Percentiles rank a stretch among this genome's conserved stretches.
Conservation (phyloP, 1,284 basidiomycete species). For the Ceratobasidium sp. region DNA sequence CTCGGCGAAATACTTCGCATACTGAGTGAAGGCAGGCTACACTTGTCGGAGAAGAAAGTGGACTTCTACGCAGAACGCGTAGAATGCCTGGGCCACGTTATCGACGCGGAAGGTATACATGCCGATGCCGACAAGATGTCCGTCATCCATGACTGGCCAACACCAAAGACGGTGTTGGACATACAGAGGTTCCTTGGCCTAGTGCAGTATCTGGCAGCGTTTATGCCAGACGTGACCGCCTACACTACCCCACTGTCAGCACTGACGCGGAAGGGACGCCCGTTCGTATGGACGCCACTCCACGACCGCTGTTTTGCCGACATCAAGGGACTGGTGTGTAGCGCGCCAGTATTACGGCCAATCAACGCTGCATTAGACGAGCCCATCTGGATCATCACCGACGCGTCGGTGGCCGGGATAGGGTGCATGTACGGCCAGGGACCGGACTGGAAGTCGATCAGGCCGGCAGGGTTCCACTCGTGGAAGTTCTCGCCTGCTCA, state of each 20-base stretch:
- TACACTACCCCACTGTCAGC: slow-evolving; percentile 49
- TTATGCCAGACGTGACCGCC: slow-evolving; percentile 50
- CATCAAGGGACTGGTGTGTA: slow-evolving; percentile 52
- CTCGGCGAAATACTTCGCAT: slow-evolving; percentile 52
- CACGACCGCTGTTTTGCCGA: slow-evolving; percentile 54
- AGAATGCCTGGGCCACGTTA: slow-evolving; percentile 53
- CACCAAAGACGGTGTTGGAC: slow-evolving; percentile 53
- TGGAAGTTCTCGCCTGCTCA: slow-evolving; percentile 4
- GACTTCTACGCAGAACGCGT: slow-evolving; percentile 50
- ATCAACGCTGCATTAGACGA: slow-evolving; percentile 44
- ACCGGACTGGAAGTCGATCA: neutral
- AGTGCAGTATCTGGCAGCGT: slow-evolving; percentile 54
- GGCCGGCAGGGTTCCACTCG: slow-evolving; percentile 9
- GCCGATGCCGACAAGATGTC: slow-evolving; percentile 51
- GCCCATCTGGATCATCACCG: slow-evolving; percentile 42
- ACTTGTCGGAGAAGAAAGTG: slow-evolving; percentile 51
- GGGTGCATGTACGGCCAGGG: slow-evolving; percentile 23
- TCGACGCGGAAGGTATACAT: slow-evolving; percentile 52
- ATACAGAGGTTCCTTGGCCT: slow-evolving; percentile 58
- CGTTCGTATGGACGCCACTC: slow-evolving; percentile 53
- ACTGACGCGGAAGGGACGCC: slow-evolving; percentile 45
- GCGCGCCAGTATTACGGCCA: slow-evolving; percentile 50
- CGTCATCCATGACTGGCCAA: slow-evolving; percentile 40
- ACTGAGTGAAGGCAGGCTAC: slow-evolving; percentile 50
- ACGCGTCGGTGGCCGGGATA: slow-evolving; percentile 53